Evolutionary conservation across 2,329 filamentous ascomycete species (phyloP).

Genomic region (Colletotrichum sp.): DNA sequence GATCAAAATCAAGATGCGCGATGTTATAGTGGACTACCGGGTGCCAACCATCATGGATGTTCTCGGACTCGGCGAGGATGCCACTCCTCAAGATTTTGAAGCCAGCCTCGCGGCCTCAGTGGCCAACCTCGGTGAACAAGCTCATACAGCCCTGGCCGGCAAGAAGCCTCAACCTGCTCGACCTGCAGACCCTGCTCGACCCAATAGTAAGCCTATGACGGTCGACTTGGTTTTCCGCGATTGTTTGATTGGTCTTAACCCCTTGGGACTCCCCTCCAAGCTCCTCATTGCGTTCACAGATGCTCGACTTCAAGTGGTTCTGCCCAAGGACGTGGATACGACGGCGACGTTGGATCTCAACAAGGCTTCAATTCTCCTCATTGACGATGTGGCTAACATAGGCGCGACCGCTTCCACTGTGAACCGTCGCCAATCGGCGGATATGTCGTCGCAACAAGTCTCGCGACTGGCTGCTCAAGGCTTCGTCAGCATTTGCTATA

Average conservation of each 20-base stretch:
- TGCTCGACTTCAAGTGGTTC: conserved; percentile 69
- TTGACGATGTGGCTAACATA: conserved; percentile 68
- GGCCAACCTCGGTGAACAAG: conserved; percentile 73
- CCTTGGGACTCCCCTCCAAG: conserved; percentile 76
- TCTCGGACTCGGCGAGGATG: conserved; percentile 70
- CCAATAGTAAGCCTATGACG: conserved; percentile 59
- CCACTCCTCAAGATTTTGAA: conserved; percentile 75
- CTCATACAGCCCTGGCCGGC: conserved; percentile 52
- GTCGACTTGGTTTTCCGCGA: conserved; percentile 80
- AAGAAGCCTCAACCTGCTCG: neutral
- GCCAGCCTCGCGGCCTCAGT: conserved; percentile 80
- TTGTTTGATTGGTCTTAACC: conserved; percentile 85
- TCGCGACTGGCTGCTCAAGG: conserved; percentile 67
- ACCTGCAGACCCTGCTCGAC: conserved; percentile 21
- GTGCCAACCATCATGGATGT: conserved; percentile 84
- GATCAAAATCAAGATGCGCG: conserved; percentile 85
- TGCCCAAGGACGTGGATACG: conserved; percentile 70
- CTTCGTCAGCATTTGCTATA: conserved; percentile 85
- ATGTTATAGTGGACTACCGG: conserved; percentile 86
- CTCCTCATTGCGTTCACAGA: conserved; percentile 80
- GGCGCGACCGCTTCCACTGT: conserved; percentile 6
- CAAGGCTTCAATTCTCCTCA: conserved; percentile 82
- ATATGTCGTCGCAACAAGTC: conserved; percentile 55
- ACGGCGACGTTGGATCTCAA: conserved; percentile 71
- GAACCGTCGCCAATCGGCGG: conserved; percentile 32